Conservation (phyloP, 805 yeast genomes). For the Lachancea fermentati region DNA sequence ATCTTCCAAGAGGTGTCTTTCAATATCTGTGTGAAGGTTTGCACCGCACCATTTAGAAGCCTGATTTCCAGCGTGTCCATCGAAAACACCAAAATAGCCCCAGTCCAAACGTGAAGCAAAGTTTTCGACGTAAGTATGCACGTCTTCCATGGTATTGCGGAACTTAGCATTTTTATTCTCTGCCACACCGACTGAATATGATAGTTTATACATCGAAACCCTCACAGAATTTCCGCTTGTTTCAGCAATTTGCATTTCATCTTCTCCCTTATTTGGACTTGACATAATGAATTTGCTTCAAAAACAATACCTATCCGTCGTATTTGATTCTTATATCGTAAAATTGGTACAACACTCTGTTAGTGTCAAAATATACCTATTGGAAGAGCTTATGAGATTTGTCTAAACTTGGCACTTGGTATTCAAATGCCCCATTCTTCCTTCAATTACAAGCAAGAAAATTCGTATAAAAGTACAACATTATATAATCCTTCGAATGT, state of each 20-base stretch:
- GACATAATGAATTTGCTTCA: background rate
- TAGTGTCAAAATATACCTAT: no score
- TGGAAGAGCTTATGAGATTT: no score
- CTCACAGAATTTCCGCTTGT: background rate
- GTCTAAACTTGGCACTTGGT: no score
- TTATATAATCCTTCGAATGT: background rate
- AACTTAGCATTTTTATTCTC: slow-evolving; percentile 79
- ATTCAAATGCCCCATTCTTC: background rate
- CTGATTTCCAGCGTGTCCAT: slow-evolving; percentile 94
- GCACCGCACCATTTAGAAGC: slow-evolving; percentile 95
- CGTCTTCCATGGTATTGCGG: slow-evolving; percentile 92
- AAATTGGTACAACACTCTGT: no score
- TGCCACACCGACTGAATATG: slow-evolving; percentile 85
- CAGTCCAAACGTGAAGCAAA: slow-evolving; percentile 87
- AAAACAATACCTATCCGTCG: no score
- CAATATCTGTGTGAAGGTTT: slow-evolving; percentile 65
- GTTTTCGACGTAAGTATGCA: slow-evolving; percentile 87
- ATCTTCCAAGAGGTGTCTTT: slow-evolving; percentile 46
- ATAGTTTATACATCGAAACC: slow-evolving; percentile 37
- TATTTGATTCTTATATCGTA: no score
- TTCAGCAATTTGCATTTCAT: background rate
- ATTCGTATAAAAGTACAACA: background rate
- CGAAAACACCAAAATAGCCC: slow-evolving; percentile 94
- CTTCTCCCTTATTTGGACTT: background rate
- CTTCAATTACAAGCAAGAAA: background rate